Conservation (phyloP, 345 rosid species). For the Eucalyptus viminalis region DNA sequence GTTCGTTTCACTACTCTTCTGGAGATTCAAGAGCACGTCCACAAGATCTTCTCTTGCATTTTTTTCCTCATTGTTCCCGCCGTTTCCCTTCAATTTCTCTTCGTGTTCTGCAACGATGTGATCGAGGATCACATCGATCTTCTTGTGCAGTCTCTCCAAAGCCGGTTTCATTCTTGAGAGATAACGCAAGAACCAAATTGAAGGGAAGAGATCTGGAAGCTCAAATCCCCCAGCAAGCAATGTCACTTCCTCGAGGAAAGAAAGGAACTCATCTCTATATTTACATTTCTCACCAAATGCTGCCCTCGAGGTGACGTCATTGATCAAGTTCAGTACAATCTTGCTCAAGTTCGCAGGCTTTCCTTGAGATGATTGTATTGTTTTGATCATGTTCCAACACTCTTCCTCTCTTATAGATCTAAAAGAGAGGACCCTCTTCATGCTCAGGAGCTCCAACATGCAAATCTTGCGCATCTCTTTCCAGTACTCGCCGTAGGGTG, state of each 20-base stretch:
- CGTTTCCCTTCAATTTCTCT: background rate
- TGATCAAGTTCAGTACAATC: background rate
- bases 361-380: background rate
- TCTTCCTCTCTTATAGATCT: background rate
- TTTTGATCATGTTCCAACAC: background rate
- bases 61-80: background rate
- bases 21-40: conserved; percentile 16
- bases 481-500: background rate
- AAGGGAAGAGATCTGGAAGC: conserved; percentile 13
- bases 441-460: background rate
- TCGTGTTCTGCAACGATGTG: conserved; percentile 13
- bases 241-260: conserved; percentile 1
- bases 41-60: conserved; percentile 9
- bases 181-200: background rate
- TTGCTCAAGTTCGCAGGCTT: background rate
- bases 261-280: background rate
- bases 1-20: background rate
- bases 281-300: conserved; percentile 14
- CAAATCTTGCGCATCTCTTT: background rate
- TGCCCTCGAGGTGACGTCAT: conserved; percentile 5
- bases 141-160: background rate
- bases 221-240: conserved; percentile 5
- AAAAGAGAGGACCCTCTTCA: background rate
- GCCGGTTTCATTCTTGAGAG: conserved; percentile 1
- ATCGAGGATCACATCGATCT: conserved; percentile 7